Percentiles rank a stretch among this genome's conserved stretches.
These are phyloP conservation scores for Lepidopterella palustris DNA, from an alignment of 495 filamentous ascomycete genomes.

Conservation along the genomic window DNA sequence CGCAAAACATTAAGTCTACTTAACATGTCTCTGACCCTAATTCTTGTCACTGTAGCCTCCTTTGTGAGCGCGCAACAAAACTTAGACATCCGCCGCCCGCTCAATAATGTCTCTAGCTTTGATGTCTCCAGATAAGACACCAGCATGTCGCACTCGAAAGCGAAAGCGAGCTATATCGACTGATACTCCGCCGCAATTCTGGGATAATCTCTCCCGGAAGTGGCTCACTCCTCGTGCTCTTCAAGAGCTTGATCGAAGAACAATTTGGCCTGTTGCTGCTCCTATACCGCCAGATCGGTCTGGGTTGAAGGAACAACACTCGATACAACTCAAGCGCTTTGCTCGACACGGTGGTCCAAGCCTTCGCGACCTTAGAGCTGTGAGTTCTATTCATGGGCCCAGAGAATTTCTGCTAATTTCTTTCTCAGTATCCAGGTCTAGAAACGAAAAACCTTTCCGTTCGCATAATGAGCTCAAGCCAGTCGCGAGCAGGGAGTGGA, in stretches of 20 bases:
- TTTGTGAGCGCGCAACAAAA: not conserved
- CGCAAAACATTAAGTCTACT: no score
- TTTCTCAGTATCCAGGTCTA: no score
- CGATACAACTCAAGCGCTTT: conserved; percentile 9
- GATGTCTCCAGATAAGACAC: not conserved
- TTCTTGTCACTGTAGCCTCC: not conserved
- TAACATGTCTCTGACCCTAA: no score
- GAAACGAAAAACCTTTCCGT: conserved; percentile 13
- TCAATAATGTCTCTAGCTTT: not conserved
- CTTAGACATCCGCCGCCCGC: not conserved
- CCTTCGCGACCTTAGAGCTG: not conserved
- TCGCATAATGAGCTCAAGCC: conserved; percentile 19
- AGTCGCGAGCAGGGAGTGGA: conserved; percentile 9
- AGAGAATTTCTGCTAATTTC: no score
- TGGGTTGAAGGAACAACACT: conserved; percentile 20
- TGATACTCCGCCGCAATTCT: conserved; percentile 25
- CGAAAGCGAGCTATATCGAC: conserved; percentile 20
- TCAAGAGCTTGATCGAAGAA: conserved; percentile 31
- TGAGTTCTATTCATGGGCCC: no score
- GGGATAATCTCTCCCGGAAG: conserved; percentile 31
- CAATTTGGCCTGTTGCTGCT: conserved; percentile 13
- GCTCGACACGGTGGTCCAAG: not conserved
- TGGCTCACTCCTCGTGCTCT: conserved; percentile 31
- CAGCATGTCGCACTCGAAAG: conserved; percentile 2
- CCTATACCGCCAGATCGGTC: conserved; percentile 13